Evolutionary conservation across 2,329 filamentous ascomycete species (phyloP), one percentile per base, ranked within the genome.

Genomic region (Aspergillus sp.): DNA sequence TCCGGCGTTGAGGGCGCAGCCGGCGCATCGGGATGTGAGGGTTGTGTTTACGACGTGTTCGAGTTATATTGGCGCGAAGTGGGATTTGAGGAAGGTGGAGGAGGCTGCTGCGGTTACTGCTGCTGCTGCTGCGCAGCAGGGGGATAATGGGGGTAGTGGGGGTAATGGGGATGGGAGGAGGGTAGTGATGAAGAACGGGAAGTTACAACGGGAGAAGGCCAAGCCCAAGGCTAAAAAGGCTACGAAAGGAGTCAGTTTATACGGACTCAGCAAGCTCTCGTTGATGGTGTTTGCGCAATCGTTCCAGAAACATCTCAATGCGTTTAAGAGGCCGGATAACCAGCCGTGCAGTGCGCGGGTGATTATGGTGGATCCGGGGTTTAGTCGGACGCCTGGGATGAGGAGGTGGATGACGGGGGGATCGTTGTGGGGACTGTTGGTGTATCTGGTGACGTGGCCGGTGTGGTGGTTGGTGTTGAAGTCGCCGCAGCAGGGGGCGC

Each of bases 381-480:
- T 89, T 65, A 85, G 88, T 23, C 87, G 95, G 55, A 98, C 94
- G 8, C 92, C 93, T 0, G 93, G 95, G 1, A 96, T 89, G 77
- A 86, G 91, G 48, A 85, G 92, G 60, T 98, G 92, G 89, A 80
- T 99, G 28, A 92, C 91, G 0, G 84, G 91, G 32, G 95, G 95
- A 6, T 91, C 91, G 3, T 81, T 99, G 0, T 88, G 87, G 84
- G 93, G 93, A 0, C 80, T 99, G 19, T 75, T 88, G 0, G 52
- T 91, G 17, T 99, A 99, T 76, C 74, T 97, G 7, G 48, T 89
- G 10, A 86, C 87, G 36, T 99, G 94, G 82, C 84, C 90, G 1
- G 66, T 96, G 0, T 91, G 91, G 75, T 98, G 94, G 91, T 76
- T 99, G 21, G 75, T 97, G 1, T 81, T 99, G 56, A 98, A 99